Percentiles rank a stretch among this genome's conserved stretches.
Conservation (phyloP, 2,329 filamentous ascomycete genomes). For the Paecilomyces sp. region DNA sequence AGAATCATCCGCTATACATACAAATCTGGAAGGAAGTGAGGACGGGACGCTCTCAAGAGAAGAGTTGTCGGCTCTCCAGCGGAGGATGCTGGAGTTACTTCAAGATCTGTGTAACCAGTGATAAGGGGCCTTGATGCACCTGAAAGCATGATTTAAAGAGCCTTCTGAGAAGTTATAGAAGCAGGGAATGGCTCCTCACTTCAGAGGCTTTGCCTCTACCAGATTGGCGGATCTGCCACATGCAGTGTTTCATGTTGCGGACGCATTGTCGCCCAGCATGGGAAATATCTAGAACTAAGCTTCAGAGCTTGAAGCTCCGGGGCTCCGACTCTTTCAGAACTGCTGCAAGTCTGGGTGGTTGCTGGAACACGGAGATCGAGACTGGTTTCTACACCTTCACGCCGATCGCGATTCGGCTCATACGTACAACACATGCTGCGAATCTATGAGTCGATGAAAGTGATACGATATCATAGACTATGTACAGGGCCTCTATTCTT, state of each 20-base stretch:
- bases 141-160: not conserved
- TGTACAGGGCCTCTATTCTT: slow-evolving; percentile 15
- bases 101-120: slow-evolving; percentile 43
- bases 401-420: not conserved
- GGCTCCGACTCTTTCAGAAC: not conserved
- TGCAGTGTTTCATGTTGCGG: too few relatives aligned
- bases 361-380: not conserved
- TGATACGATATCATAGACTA: slow-evolving; percentile 9
- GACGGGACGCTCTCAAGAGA: slow-evolving; percentile 25
- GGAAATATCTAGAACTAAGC: not conserved
- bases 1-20: not conserved
- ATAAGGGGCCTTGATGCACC: slow-evolving; percentile 1
- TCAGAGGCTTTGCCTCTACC: too few relatives aligned
- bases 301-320: not conserved
- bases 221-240: too few relatives aligned
- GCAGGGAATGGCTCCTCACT: not conserved
- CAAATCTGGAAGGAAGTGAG: slow-evolving; percentile 8
- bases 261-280: not conserved
- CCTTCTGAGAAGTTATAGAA: not conserved
- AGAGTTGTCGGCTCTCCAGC: slow-evolving; percentile 39
- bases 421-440: not conserved
- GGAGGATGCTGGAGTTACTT: slow-evolving; percentile 43
- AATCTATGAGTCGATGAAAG: not conserved
- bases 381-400: not conserved
- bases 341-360: not conserved